A percentile compares a stretch with the other conserved stretches of the same genome.
These are phyloP conservation scores for Aspergillus heteromorphus DNA, from an alignment of 495 filamentous ascomycete species.

Conservation along the genomic window DNA sequence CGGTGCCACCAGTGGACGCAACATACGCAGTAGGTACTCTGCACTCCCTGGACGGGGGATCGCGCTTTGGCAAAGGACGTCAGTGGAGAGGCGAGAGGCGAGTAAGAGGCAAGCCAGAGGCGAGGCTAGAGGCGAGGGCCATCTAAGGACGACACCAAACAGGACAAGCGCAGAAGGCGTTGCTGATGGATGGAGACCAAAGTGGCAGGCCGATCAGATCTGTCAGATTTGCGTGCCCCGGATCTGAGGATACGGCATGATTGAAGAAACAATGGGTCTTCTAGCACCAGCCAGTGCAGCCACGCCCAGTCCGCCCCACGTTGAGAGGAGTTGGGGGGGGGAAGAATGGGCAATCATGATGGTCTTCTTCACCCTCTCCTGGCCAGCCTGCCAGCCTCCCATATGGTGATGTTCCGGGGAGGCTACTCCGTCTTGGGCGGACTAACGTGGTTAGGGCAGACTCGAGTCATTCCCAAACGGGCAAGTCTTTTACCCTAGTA, in stretches of 20 bases:
- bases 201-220: slow-evolving; percentile 23
- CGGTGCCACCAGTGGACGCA: neutral
- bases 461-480: neutral
- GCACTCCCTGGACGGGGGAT: neutral
- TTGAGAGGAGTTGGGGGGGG: slow-evolving; percentile 1
- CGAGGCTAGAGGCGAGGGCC: neutral
- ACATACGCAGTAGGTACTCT: neutral
- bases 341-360: neutral
- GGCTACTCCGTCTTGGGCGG: neutral
- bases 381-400: neutral
- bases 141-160: neutral
- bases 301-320: slow-evolving; percentile 20
- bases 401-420: neutral
- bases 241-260: slow-evolving; percentile 12
- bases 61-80: neutral
- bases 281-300: slow-evolving; percentile 12
- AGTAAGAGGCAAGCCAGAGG: no score
- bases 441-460: neutral
- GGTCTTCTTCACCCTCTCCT: neutral
- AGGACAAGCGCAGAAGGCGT: neutral
- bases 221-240: slow-evolving; percentile 34
- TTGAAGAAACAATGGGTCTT: slow-evolving; percentile 17
- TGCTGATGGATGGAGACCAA: neutral
- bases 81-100: neutral
- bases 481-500: neutral